Evolutionary conservation across 208 protist genomes (phyloP).

Genomic region (Trypanosoma conorhini): DNA sequence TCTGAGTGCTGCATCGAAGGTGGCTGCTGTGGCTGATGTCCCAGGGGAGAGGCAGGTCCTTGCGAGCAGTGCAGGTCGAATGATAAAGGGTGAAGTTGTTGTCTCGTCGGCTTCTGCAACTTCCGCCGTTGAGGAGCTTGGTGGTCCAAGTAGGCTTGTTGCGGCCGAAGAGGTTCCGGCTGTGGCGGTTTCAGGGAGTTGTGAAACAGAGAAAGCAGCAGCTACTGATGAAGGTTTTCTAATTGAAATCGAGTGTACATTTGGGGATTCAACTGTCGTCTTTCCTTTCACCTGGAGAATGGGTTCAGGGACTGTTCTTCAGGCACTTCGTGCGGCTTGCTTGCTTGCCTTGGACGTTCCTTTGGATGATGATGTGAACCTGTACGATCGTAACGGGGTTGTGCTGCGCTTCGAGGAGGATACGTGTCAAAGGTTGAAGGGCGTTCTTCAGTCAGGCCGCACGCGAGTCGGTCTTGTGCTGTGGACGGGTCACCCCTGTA

Average conservation of each 20-base stretch:
- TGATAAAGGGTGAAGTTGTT: neutral
- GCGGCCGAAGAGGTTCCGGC: neutral
- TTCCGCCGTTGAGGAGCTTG: neutral
- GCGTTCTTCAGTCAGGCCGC: neutral
- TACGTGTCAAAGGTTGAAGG: conserved; percentile 7
- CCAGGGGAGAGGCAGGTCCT: neutral
- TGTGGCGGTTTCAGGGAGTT: neutral
- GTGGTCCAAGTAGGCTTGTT: neutral
- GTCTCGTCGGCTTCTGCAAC: neutral
- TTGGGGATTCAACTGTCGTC: neutral
- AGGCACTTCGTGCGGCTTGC: conserved; percentile 11
- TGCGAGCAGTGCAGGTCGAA: neutral
- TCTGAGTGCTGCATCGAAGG: neutral
- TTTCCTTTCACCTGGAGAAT: conserved; percentile 24
- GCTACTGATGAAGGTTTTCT: neutral
- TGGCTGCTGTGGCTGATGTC: neutral
- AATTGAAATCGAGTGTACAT: conserved; percentile 24
- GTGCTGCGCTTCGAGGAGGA: conserved; percentile 14
- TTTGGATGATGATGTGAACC: conserved; percentile 4
- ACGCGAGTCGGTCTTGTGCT: conserved; percentile 14
- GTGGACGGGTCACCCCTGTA: conserved; percentile 17
- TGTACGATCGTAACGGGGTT: conserved; percentile 16
- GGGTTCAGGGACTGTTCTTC: neutral
- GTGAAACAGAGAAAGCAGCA: neutral
- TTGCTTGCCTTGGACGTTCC: conserved; percentile 8